Evolutionary conservation across 2,329 filamentous ascomycete species (phyloP).

Genomic region (Sporothrix pallida): DNA sequence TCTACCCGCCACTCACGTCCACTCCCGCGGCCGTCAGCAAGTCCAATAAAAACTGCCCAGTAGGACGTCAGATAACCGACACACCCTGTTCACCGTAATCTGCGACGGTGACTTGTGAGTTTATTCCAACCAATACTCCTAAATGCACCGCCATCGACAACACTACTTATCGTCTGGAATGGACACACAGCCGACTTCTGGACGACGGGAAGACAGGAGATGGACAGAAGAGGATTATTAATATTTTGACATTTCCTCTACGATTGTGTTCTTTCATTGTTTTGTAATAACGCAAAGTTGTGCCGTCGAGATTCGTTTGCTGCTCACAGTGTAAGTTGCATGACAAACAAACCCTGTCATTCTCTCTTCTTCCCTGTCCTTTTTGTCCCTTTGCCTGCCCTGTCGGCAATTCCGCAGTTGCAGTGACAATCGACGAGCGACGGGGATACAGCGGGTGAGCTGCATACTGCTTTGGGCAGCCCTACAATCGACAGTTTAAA

Average conservation of each 20-base stretch:
- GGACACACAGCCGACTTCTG: background rate
- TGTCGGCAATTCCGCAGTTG: background rate
- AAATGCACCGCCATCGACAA: background rate
- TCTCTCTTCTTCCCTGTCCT: background rate
- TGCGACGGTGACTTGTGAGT: background rate
- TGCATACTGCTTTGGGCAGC: constrained; percentile 2
- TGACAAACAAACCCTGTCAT: background rate
- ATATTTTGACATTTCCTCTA: too few relatives aligned
- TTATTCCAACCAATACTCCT: background rate
- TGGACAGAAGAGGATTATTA: too few relatives aligned
- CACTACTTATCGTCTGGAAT: background rate
- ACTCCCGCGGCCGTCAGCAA: background rate
- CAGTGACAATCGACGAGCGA: background rate
- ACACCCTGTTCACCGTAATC: too few relatives aligned
- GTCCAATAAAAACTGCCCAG: background rate
- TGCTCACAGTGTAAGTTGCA: too few relatives aligned
- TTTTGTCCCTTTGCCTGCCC: background rate
- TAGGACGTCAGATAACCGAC: background rate
- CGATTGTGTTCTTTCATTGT: too few relatives aligned
- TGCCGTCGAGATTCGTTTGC: too few relatives aligned
- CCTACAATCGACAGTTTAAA: background rate
- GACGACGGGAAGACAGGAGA: too few relatives aligned
- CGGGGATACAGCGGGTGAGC: background rate
- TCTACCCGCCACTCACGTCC: background rate
- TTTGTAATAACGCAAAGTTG: too few relatives aligned